Evolutionary conservation across 2,329 filamentous ascomycete genomes (phyloP).

Genomic region (Claviceps spartinae): DNA sequence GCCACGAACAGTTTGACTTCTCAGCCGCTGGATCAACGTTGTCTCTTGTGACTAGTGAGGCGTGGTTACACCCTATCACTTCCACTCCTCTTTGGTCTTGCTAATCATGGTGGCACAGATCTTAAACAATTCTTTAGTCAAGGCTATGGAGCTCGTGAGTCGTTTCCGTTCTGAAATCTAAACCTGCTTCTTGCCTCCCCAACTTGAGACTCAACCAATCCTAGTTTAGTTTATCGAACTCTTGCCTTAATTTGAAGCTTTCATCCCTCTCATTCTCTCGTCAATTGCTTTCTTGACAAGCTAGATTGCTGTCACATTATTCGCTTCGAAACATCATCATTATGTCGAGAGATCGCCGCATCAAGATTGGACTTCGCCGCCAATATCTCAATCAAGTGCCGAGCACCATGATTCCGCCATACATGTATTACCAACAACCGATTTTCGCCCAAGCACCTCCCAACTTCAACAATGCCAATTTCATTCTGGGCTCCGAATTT

Average conservation of each 20-base stretch:
- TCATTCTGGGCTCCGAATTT: slow-evolving; percentile 20
- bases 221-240: slow-evolving; percentile 7
- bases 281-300: background rate
- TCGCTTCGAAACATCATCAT: slow-evolving; percentile 9
- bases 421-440: slow-evolving; percentile 27
- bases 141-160: background rate
- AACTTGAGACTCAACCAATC: slow-evolving; percentile 12
- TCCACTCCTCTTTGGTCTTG: slow-evolving; percentile 10
- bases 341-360: slow-evolving; percentile 34
- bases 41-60: slow-evolving; percentile 16
- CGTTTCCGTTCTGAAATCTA: slow-evolving; percentile 5
- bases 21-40: too few relatives aligned
- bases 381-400: slow-evolving; percentile 23
- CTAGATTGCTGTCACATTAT: background rate
- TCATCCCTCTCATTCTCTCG: background rate
- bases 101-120: slow-evolving; percentile 1
- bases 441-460: slow-evolving; percentile 26
- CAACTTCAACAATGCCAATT: slow-evolving; percentile 22
- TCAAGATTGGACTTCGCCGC: slow-evolving; percentile 21
- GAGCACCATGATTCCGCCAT: slow-evolving; percentile 26
- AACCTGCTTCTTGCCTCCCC: slow-evolving; percentile 10
- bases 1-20: too few relatives aligned
- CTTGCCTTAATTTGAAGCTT: background rate
- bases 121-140: background rate
- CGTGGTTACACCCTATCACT: slow-evolving; percentile 40